Evolutionary conservation across 179 eudicot genomes (phyloP), one percentile per base, ranked within the genome.

Genomic region (Beta corolliflora): DNA sequence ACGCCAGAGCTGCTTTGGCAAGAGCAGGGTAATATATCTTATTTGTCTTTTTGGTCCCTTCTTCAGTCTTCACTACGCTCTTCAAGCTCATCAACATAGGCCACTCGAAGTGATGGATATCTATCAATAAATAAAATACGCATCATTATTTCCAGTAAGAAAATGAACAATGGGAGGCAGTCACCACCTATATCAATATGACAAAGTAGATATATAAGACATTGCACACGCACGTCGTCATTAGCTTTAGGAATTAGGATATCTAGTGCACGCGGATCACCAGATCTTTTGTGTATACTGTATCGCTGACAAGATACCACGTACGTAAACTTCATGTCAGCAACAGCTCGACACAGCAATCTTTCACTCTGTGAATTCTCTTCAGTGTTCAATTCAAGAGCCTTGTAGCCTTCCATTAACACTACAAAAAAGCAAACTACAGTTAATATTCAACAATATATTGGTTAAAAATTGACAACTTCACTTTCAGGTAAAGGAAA

Each of bases 261-360:
- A 84, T 95, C 97, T 77, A 92, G 98, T 19, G 98, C 98, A 78
- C 97, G 94, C 64, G 82, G 89, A 69, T 93, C 89, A 60, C 93
- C 93, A 74, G 98, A 89, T 84, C 97, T 86, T 80, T 95, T 95
- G 82, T 93, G 92, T 71, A 92, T 92, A 36, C 97, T 97, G 80
- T 95, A 95, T 83, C 89, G 91, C 87, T 95, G 98, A 85, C 97
- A 95, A 29, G 98, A 95, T 66, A 95, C 98, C 84, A 95, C 98
- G 80, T 93, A 95, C 21, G 97, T 86, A 80, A 92, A 95, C 89
- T 95, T 95, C 98, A 95, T 90, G 82, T 95, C 98, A 72, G 98
- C 94, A 55, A 95, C 93, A 41, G 98, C 98, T 87, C 93, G 98
- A 83, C 98, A 95, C 74, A 93, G 92, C 64, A 97, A 87, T 93